Evolutionary conservation across 345 rosid species (phyloP), one percentile per base, ranked within the genome.

Genomic region (Arabidopsis arenosa): DNA sequence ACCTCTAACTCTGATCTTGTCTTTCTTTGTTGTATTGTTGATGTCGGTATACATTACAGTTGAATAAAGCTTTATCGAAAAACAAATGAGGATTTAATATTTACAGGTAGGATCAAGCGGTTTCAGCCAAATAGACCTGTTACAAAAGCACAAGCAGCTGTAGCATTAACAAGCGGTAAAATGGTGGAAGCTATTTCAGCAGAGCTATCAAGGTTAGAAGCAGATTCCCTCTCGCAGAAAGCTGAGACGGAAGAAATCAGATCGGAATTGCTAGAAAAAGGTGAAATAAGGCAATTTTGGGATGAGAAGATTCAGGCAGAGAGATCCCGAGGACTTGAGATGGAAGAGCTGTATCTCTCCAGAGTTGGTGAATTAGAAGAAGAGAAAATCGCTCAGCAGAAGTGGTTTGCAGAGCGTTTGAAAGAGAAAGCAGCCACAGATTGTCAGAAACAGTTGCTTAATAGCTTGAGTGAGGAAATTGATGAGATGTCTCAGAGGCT

Each of bases 351-450:
- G 37, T 79, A 80, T 76, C 70, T 66, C 58, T 73, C 79, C 4
- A 79, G 78, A n/a, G 66, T 85, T 44, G 36, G 45, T 57, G 88
- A 88, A 2, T 62, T 95, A 78, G 93, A 95, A 78, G 54, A 83
- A 80, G 96, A 88, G 66, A 81, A 85, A 61, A 66, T 13, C 21
- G 36, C 79, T 63, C 90, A 82, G 69, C 70, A 80, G 70, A 87
- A 85, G 81, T 74, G 66, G 75, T 78, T 58, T 39, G 80, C 83
- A 0, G 89, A 87, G 75, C 28, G 52, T 56, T 70, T 79, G 81
- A 92, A 92, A 89, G 96, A 92, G 81, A 88, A 84, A 80, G 92
- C 89, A 49, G 90, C 89, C 39, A 84, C 87, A 85, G 89, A 86
- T 40, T 92, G 97, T 83, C 97, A 95, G 78, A 85, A 82, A 81